Percentiles rank a stretch among this genome's conserved stretches.
These are phyloP conservation scores for Arctium minus DNA, from an alignment of 129 eudicot genomes.

Conservation along the genomic window DNA sequence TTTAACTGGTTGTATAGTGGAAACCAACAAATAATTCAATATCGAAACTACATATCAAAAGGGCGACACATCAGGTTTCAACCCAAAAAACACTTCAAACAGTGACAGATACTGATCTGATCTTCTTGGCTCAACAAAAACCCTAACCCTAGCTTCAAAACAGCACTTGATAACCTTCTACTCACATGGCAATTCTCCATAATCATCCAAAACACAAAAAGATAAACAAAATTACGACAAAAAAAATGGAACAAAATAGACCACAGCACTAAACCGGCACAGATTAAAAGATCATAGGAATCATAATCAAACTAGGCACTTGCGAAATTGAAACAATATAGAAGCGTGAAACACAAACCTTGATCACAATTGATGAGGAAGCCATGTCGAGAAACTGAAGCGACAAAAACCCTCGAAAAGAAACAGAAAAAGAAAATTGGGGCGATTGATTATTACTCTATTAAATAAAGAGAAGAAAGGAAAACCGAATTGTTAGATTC, in stretches of 20 bases:
- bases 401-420: not conserved
- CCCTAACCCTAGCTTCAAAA: constrained; percentile 32
- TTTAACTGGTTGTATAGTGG: not conserved
- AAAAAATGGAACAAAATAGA: not conserved
- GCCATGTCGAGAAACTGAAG: constrained; percentile 32
- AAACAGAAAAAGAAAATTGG: not conserved
- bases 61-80: not conserved
- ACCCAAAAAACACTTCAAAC: not conserved
- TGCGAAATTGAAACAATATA: not conserved
- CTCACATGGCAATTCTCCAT: not conserved
- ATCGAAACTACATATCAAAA: not conserved
- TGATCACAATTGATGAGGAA: constrained; percentile 32
- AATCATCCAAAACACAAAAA: not conserved
- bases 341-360: constrained; percentile 19
- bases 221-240: not conserved
- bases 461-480: not conserved
- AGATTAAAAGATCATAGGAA: not conserved
- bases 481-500: not conserved
- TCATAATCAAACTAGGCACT: not conserved
- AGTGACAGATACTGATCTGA: not conserved
- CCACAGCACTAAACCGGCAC: not conserved
- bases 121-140: constrained; percentile 6
- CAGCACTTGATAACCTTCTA: not conserved
- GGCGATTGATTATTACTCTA: not conserved
- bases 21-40: not conserved